Base-by-base conservation (phyloP, 2,329 filamentous ascomycete genomes). In the Cordyceps fumosorosea region DNA sequence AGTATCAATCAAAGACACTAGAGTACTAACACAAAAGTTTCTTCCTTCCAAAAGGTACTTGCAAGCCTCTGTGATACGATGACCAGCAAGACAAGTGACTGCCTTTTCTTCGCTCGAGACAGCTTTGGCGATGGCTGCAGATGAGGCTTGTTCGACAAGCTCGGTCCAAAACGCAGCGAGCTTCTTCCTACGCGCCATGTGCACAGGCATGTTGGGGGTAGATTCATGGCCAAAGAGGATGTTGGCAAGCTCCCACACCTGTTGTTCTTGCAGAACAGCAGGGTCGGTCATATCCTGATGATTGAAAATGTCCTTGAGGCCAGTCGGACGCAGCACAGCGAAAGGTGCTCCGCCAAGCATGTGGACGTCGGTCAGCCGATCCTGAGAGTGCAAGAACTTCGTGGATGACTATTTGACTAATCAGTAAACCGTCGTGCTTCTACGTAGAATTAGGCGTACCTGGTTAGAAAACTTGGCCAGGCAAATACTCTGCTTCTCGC, bases 221-320 rank as follows among this genome's bases (percentile, higher is more conserved):
- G 65, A 77, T 12, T 85, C 65, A n/a, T 86, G 80, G 66, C 96
- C 92, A 70, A 96, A 99, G 3, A 99, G 81, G 44, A 97, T 87
- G 62, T 90, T 89, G 1, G 91, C 88, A 42, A 99, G 80, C 64
- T 91, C 84, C 95, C 96, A 99, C 1, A 95, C 86, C 16, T 86
- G 80, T 69, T 86, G 85, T 74, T 96, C 91, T 62, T 91, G 84
- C 22, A 78, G 74, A 60, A 74, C 79, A 24, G 79, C 79, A 18
- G 78, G 75, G 65, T 77, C 74, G 22, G 72, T 76, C 67, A 73
- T 69, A 45, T 76, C 75, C 52, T 75, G 75, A 47, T 73, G 73
- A 64, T 75, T 78, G 65, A 76, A 80, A 20, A 77, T 64, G 45
- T 74, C 70, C 67, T 71, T 73, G 12, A 79, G 68, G 10, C 67